Evolutionary conservation across 768 basidiomycete species (phyloP), one percentile per base, ranked within the genome.

Genomic region (Russula brevipes): DNA sequence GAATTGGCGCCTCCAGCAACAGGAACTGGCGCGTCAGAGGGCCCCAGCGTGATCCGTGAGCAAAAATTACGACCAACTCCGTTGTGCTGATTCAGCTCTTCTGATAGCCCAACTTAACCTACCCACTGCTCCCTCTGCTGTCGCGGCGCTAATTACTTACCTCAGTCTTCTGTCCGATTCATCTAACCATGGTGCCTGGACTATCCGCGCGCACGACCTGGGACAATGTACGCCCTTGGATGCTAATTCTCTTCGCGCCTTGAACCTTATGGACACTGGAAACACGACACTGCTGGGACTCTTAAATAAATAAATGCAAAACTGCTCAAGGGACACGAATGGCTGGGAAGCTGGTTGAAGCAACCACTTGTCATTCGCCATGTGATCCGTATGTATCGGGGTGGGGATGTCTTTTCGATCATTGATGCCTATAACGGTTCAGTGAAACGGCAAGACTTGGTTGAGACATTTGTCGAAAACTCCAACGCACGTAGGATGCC

Each of bases 141-240:
- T 94, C 1, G 79, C 89, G 11, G 96, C 94, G 0, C 80, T 98
- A 6, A 80, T 96, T 60, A 78, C 79, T 2, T 98, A 98, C 72
- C 83, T 98, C 0, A 80, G 84, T 16, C 85, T 99, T 5, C 77
- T 93, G 2, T 78, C 85, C 7, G 91, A 96, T 67, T 75, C 86
- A 5, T 80, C 85, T 2, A 93, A 95, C 69, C 85, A 88, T 66
- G 88, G 86, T 24, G 82, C 86, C 60, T 98, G 87, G 77, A 85
- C 81, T 16, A 80, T 99, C 12, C 82, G 82, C 44, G 90, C 88
- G 0, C 95, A 99, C 71, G 94, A 98, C 71, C 79, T 99, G 0
- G 85, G 89, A 2, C 94, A 91, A 71, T 98, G 88, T 74, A 97
- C 98, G 94, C 88, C 87, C 61, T 82, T 98, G 9, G 97, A 99